Percentiles rank a stretch among this genome's conserved stretches.
phyloP scores from a whole-genome alignment of 305 asterid species.

The Solanum hybrid region DNA sequence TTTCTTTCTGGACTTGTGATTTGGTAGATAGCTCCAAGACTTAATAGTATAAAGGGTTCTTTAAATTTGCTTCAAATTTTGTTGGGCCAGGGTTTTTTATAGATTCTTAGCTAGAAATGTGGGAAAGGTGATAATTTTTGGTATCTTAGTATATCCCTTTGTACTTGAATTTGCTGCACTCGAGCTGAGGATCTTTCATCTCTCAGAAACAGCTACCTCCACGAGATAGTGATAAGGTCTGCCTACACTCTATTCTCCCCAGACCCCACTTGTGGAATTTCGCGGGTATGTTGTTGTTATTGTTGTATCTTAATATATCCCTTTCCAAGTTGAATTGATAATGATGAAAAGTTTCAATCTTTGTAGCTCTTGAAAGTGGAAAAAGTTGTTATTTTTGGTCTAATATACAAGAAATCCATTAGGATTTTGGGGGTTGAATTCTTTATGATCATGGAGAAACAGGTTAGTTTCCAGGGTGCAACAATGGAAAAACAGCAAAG shows the following conservation, averaged over 20 bases:
- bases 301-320: not conserved
- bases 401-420: slow-evolving; percentile 3
- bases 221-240: not conserved
- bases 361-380: slow-evolving; percentile 6
- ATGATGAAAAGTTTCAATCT: slow-evolving; percentile 14
- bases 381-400: not conserved
- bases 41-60: not conserved
- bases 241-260: not conserved
- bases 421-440: not conserved
- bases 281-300: not conserved
- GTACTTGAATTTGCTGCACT: not conserved
- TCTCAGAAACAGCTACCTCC: not conserved
- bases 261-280: not conserved
- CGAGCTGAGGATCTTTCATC: not conserved
- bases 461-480: slow-evolving; percentile 37
- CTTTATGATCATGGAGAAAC: slow-evolving; percentile 45
- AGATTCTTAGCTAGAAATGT: not conserved
- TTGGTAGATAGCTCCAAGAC: not conserved
- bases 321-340: slow-evolving; percentile 13
- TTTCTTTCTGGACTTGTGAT: not conserved
- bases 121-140: not conserved
- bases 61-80: not conserved
- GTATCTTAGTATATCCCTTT: not conserved
- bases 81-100: not conserved
- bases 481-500: slow-evolving; percentile 59